phyloP scores from a whole-genome alignment of 176 grass and related monocot species.

The Miscanthus lutarioriparius region DNA sequence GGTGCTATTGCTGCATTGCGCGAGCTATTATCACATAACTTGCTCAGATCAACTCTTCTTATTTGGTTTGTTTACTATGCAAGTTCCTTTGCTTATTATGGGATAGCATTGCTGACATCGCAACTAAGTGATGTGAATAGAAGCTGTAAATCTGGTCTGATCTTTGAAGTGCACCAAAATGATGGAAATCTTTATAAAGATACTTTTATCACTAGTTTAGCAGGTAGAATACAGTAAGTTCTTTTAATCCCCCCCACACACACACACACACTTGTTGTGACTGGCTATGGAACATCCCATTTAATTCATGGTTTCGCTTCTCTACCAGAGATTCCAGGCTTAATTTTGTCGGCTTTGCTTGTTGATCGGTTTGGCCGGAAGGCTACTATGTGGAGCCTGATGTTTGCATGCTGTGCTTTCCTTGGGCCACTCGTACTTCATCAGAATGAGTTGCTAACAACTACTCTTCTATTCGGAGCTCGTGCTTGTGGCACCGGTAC shows the following conservation, averaged over 20 bases:
- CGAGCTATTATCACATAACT: conserved; percentile 58
- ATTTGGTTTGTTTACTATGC: conserved; percentile 76
- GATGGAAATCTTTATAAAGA: conserved; percentile 61
- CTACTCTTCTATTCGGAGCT: conserved; percentile 68
- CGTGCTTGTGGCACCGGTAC: conserved; percentile 56
- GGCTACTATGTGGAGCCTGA: conserved; percentile 60
- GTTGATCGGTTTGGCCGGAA: conserved; percentile 70
- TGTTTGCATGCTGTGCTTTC: conserved; percentile 59
- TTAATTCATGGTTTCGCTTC: background rate
- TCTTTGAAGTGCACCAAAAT: conserved; percentile 14
- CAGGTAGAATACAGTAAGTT: conserved; percentile 45
- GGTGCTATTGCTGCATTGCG: conserved; percentile 39
- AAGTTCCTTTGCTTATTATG: conserved; percentile 90
- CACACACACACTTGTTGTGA: background rate
- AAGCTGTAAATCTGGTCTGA: conserved; percentile 41
- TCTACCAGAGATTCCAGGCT: conserved; percentile 62
- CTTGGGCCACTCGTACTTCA: conserved; percentile 56
- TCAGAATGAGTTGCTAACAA: conserved; percentile 62
- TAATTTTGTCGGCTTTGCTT: conserved; percentile 56
- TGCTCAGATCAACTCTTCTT: conserved; percentile 77
- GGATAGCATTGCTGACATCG: conserved; percentile 69
- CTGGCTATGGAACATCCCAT: background rate
- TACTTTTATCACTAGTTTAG: conserved; percentile 76
- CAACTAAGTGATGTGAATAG: conserved; percentile 56
- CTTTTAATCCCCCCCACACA: background rate